Evolutionary conservation across 108 stramenopile genomes (phyloP).

Genomic region (Cylindrotheca fusiformis): DNA sequence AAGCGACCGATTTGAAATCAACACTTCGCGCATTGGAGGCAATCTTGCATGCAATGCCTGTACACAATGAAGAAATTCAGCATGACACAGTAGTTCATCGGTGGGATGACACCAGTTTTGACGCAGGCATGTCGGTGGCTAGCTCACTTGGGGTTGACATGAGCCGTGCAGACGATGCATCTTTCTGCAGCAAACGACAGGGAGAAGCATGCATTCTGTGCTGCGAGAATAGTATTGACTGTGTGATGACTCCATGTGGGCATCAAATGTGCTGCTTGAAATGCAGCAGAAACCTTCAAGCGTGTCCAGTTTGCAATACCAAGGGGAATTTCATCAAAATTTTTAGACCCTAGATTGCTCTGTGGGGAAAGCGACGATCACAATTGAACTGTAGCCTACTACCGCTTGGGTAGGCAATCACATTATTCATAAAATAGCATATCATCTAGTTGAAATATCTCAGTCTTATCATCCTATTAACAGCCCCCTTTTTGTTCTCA

Average conservation of each 20-base stretch:
- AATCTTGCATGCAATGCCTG: constrained; percentile 26
- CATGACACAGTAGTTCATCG: constrained; percentile 17
- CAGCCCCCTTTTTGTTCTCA: background rate
- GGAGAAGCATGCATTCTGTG: constrained; percentile 62
- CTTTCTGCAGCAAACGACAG: constrained; percentile 1
- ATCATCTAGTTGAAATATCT: background rate
- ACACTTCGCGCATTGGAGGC: constrained; percentile 68
- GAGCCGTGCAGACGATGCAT: constrained; percentile 26
- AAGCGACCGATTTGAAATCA: constrained; percentile 44
- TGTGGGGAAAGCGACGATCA: background rate
- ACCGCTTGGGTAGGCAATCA: too few relatives aligned
- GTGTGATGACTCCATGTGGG: constrained; percentile 79
- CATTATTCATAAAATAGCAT: background rate
- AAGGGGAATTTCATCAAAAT: constrained; percentile 65
- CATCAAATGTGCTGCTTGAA: constrained; percentile 74
- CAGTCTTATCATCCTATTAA: constrained; percentile 1
- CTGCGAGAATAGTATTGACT: constrained; percentile 55
- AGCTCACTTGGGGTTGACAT: constrained; percentile 36
- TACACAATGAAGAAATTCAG: constrained; percentile 1
- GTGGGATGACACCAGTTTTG: constrained; percentile 35
- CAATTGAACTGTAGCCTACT: too few relatives aligned
- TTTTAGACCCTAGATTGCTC: constrained; percentile 46
- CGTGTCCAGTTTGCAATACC: constrained; percentile 66
- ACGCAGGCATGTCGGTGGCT: constrained; percentile 30
- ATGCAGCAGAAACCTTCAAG: constrained; percentile 43